A percentile compares a stretch with the other conserved stretches of the same genome.
Evolutionary conservation across 2,329 filamentous ascomycete genomes (phyloP).

Genomic region (Microcyclospora pomicola): DNA sequence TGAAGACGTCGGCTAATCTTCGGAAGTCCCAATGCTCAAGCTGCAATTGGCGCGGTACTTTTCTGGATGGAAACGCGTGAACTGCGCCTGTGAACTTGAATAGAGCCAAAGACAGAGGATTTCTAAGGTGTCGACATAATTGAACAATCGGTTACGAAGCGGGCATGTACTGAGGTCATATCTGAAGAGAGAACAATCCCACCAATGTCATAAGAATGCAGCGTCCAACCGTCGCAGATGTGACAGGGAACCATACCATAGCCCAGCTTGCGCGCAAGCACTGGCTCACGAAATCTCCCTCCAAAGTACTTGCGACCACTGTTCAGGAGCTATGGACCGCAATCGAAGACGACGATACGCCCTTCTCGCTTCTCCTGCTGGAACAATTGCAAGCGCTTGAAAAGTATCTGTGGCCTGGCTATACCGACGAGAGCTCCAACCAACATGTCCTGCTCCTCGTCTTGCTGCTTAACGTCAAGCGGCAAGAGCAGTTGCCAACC

Average conservation of each 20-base stretch:
- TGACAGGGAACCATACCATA: constrained; percentile 53
- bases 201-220: constrained; percentile 1
- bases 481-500: constrained; percentile 69
- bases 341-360: constrained; percentile 65
- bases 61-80: no score
- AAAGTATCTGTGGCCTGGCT: constrained; percentile 90
- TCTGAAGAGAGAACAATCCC: no score
- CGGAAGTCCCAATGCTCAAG: no score
- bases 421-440: constrained; percentile 66
- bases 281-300: constrained; percentile 57
- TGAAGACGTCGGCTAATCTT: no score
- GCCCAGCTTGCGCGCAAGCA: constrained; percentile 64
- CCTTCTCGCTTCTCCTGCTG: constrained; percentile 64
- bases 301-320: constrained; percentile 64
- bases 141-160: no score
- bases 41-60: no score
- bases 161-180: no score
- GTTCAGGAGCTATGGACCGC: constrained; percentile 83
- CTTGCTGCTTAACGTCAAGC: constrained; percentile 75
- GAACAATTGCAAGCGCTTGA: constrained; percentile 88
- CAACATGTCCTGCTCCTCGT: constrained; percentile 80
- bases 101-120: no score
- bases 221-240: constrained; percentile 52
- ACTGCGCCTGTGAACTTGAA: no score
- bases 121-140: no score